phyloP scores from a whole-genome alignment of 345 rosid genomes.

The Isatis tinctoria region DNA sequence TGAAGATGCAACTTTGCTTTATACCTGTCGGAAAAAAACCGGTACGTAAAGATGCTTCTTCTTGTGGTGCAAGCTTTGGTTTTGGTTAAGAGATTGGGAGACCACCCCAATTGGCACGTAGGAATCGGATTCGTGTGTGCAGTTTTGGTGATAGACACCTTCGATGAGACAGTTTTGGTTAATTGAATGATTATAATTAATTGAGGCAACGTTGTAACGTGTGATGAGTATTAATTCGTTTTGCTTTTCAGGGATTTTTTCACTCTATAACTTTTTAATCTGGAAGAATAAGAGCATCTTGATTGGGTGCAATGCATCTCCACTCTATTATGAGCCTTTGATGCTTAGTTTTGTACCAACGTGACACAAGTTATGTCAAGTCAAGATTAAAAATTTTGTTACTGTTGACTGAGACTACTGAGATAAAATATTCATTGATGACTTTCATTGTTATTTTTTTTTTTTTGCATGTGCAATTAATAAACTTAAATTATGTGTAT shows the following conservation, averaged over 20 bases:
- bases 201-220: neutral
- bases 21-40: constrained; percentile 13
- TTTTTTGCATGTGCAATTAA: too few species aligned
- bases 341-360: constrained; percentile 23
- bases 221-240: constrained; percentile 16
- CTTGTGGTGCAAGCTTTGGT: neutral
- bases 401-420: neutral
- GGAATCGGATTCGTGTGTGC: constrained; percentile 17
- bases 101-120: constrained; percentile 1
- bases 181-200: neutral
- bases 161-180: neutral
- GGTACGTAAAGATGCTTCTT: constrained; percentile 24
- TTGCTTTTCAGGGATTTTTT: constrained; percentile 7
- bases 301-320: constrained; percentile 20
- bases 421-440: neutral
- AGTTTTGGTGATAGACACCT: constrained; percentile 10
- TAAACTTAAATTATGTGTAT: too few species aligned
- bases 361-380: constrained; percentile 8
- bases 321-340: constrained; percentile 3
- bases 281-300: constrained; percentile 17
- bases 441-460: too few species aligned
- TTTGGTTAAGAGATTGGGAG: constrained; percentile 17
- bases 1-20: neutral
- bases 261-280: constrained; percentile 5
- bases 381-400: neutral